A percentile compares a stretch with the other conserved stretches of the same genome.
Evolutionary conservation across 331 rosid species (phyloP).

Genomic region (Dryas integrifolia): DNA sequence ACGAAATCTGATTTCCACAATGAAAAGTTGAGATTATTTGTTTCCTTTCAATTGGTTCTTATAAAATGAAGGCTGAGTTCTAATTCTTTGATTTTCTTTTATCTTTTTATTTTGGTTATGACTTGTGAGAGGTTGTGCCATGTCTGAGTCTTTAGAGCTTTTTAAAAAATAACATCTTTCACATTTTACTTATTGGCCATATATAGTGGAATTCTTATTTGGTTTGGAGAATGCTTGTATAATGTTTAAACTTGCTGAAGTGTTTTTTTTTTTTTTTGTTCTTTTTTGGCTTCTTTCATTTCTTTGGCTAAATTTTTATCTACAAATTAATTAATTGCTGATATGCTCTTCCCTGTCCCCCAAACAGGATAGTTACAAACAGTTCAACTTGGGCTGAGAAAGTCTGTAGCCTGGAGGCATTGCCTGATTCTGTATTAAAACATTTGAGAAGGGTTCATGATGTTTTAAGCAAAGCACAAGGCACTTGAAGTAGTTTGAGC

Average conservation of each 20-base stretch:
- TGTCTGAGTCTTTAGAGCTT: too few relatives aligned
- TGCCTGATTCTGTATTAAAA: slow-evolving; percentile 57
- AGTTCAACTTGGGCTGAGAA: slow-evolving; percentile 63
- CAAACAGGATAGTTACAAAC: slow-evolving; percentile 65
- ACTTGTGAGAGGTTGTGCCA: too few relatives aligned
- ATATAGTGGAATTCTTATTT: too few relatives aligned
- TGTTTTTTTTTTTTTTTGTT: too few relatives aligned
- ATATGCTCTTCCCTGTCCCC: slow-evolving; percentile 19
- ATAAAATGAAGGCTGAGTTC: too few relatives aligned
- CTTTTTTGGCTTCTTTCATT: not conserved
- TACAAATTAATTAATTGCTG: slow-evolving; percentile 20
- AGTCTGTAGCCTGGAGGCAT: slow-evolving; percentile 60
- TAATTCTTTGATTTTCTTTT: too few relatives aligned
- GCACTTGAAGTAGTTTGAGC: slow-evolving; percentile 38
- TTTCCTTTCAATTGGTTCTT: not conserved
- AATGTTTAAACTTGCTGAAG: too few relatives aligned
- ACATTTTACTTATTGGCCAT: too few relatives aligned
- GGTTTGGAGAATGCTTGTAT: too few relatives aligned
- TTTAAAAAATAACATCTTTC: too few relatives aligned
- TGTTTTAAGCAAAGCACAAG: slow-evolving; percentile 40
- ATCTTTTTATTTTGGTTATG: too few relatives aligned
- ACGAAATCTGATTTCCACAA: not conserved
- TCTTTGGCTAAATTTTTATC: not conserved
- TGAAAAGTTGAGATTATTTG: not conserved
- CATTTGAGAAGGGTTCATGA: slow-evolving; percentile 52